phyloP scores from a whole-genome alignment of 768 basidiomycete species.

The Macrolepiota dolichaula region DNA sequence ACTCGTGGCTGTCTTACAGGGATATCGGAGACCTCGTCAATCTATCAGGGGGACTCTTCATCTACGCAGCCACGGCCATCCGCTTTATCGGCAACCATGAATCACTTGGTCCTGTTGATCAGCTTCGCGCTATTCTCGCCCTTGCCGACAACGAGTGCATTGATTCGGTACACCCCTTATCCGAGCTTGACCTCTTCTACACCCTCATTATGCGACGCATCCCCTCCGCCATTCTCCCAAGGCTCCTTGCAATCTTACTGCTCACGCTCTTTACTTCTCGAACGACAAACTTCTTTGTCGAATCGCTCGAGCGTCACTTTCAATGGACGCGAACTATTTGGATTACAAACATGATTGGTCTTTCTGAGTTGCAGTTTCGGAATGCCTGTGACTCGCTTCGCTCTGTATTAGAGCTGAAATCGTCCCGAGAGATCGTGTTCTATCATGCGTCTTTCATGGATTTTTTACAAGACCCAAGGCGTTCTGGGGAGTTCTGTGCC shows the following conservation, averaged over 20 bases:
- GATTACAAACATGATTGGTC: neutral
- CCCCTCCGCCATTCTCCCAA: neutral
- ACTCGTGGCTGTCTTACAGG: conserved; percentile 5
- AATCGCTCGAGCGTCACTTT: neutral
- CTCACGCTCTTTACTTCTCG: neutral
- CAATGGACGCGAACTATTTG: too few species aligned
- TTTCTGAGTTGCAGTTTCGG: neutral
- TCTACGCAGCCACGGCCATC: neutral
- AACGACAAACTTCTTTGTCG: neutral
- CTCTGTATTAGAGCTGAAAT: neutral
- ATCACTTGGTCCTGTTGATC: neutral
- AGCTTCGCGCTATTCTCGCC: neutral
- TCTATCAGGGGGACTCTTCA: neutral
- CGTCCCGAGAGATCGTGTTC: neutral
- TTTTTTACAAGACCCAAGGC: neutral
- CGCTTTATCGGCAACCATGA: neutral
- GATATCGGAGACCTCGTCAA: neutral
- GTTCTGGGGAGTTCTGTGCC: neutral
- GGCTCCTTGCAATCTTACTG: too few species aligned
- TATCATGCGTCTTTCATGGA: neutral
- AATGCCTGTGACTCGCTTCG: neutral
- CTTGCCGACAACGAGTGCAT: neutral
- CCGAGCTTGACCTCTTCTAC: neutral
- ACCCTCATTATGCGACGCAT: neutral
- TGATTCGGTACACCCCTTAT: neutral